Conservation (phyloP, 169 alveolate genomes). For the Sarcocystis neurona region DNA sequence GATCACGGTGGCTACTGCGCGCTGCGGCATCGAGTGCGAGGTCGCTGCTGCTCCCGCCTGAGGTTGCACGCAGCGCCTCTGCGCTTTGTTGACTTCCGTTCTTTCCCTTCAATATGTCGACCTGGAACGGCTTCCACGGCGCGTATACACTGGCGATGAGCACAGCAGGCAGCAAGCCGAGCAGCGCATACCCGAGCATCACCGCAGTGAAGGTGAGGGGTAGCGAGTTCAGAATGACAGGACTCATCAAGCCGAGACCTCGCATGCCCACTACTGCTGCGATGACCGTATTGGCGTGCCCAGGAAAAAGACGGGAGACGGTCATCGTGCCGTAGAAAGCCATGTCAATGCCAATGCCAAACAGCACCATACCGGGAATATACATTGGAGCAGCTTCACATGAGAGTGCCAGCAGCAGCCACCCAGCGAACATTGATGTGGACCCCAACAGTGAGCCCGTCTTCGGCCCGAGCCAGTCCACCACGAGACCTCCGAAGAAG, state of each 20-base stretch:
- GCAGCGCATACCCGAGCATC: background rate
- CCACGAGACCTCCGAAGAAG: slow-evolving; percentile 48
- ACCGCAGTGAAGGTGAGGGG: background rate
- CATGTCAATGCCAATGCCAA: slow-evolving; percentile 52
- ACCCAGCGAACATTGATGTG: slow-evolving; percentile 34
- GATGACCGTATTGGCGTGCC: slow-evolving; percentile 7
- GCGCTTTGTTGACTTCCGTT: too few species aligned
- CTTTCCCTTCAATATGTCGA: too few species aligned
- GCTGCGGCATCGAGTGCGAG: too few species aligned
- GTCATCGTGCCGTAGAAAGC: slow-evolving; percentile 47
- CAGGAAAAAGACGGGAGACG: slow-evolving; percentile 28
- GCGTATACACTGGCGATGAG: slow-evolving; percentile 5
- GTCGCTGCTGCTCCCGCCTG: too few species aligned
- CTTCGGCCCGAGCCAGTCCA: slow-evolving; percentile 60
- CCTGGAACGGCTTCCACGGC: slow-evolving; percentile 34
- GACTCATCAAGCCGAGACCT: slow-evolving; percentile 24
- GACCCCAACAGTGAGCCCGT: slow-evolving; percentile 27
- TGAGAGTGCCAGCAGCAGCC: slow-evolving; percentile 36
- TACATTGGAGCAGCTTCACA: background rate
- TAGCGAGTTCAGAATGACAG: slow-evolving; percentile 34
- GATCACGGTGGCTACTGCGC: too few species aligned
- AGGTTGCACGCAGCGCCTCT: too few species aligned
- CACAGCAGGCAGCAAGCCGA: slow-evolving; percentile 2
- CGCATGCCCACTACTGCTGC: slow-evolving; percentile 20
- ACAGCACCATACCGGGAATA: slow-evolving; percentile 13